Evolutionary conservation across 2,329 filamentous ascomycete genomes (phyloP).

Genomic region (Pseudopyrenochaeta lycopersici): DNA sequence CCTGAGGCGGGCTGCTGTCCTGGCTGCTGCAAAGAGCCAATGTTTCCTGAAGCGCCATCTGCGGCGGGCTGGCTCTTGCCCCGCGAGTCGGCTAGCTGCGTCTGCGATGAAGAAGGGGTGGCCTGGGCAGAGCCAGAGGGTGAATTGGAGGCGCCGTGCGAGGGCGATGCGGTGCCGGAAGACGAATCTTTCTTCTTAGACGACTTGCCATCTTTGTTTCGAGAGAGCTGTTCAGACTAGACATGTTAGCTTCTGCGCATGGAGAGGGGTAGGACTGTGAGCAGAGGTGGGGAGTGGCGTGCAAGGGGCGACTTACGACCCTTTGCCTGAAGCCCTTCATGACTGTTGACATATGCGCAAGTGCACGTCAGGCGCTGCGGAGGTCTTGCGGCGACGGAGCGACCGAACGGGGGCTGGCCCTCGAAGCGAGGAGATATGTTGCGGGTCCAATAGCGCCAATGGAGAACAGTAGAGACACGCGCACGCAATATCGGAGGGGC

Average conservation of each 20-base stretch:
- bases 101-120: slow-evolving; percentile 90
- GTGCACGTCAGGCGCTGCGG: slow-evolving; percentile 40
- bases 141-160: slow-evolving; percentile 66
- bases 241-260: slow-evolving; percentile 57
- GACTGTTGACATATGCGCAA: slow-evolving; percentile 58
- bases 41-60: slow-evolving; percentile 37
- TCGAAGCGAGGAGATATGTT: slow-evolving; percentile 31
- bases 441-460: slow-evolving; percentile 41
- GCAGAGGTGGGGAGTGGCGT: slow-evolving; percentile 32
- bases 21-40: slow-evolving; percentile 41
- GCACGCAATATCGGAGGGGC: slow-evolving; percentile 20
- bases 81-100: slow-evolving; percentile 83
- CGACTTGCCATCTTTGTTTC: slow-evolving; percentile 87
- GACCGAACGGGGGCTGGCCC: slow-evolving; percentile 31
- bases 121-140: slow-evolving; percentile 68
- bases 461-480: slow-evolving; percentile 29
- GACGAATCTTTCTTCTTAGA: slow-evolving; percentile 68
- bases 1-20: slow-evolving; percentile 42
- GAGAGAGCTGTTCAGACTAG: slow-evolving; percentile 84
- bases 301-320: slow-evolving; percentile 75
- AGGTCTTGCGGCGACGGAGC: slow-evolving; percentile 34
- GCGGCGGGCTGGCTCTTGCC: slow-evolving; percentile 75
- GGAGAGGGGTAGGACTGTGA: slow-evolving; percentile 31
- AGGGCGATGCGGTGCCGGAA: slow-evolving; percentile 81
- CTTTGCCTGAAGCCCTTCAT: slow-evolving; percentile 99